Base-by-base conservation (phyloP, 306 rosid species). In the Amphicarpaea edgeworthii region DNA sequence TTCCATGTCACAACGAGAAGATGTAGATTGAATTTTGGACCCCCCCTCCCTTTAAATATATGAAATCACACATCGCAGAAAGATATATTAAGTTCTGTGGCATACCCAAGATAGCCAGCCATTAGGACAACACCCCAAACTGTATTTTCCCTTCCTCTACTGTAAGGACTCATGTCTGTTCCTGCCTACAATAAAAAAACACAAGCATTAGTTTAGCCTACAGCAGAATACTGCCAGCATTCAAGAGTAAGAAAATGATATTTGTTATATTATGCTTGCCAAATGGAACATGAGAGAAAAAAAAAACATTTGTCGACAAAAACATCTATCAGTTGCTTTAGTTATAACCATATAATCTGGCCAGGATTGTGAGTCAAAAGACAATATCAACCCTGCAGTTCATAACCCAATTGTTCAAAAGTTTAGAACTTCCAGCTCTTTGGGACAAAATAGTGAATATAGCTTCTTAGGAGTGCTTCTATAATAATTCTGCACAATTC, bases 51-150 rank as follows among this genome's bases (percentile, higher is more conserved):
- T 15, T 62, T 16, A 24, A 75, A 50, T 32, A 23, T 28, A 30
- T 20, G 47, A 69, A 76, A 75, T 62, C 70, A 76, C 49, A 76
- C 24, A 46, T 69, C 43, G 47, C 16, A 77, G 58, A 64, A 69
- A 49, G 51, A 81, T 62, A 57, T 64, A 14, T 32, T 51, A 66
- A 79, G 85, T 54, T 81, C 30, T 70, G 81, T 12, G 23, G 70
- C 38, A 82, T 92, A 95, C 97, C 99, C 99, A 53, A 95, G 99
- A 87, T 95, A 95, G 80, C 96, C 97, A 77, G 84, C 7, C 99
- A 95, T 95, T 55, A 95, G 83, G 21, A 93, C 86, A 80, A 91
- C 78, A 0, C 97, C 97, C 99, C 99, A 95, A 32, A 86, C 84
- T 23, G 99, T 95, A 86, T 91, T 95, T 89, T 95, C 99, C 82